Base-by-base conservation (phyloP, 192 early-diverging fungal species). In the Funneliformis mosseae region DNA sequence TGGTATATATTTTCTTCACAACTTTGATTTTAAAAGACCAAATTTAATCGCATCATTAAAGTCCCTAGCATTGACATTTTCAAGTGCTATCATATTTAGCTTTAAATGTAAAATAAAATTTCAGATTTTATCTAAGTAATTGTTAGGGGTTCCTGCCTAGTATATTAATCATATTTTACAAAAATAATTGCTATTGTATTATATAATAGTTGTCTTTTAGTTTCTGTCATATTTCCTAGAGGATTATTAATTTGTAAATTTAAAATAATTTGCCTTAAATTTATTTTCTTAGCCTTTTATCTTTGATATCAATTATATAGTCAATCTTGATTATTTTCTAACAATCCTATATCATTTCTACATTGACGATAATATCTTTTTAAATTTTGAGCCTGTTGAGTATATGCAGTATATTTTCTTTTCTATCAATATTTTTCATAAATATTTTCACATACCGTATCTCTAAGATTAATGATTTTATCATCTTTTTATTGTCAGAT, bases 41-140 rank as follows among this genome's bases (percentile, higher is more conserved):
- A 33, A 74, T 18, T 74, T 74, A 45, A 74, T 41, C 23, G 71
- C 41, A 74, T 74, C 71, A 45, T 74, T 28, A 74, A 74, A 74
- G n/a, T n/a, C n/a, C n/a, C n/a, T n/a, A n/a, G n/a, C n/a, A n/a
- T n/a, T n/a, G n/a, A n/a, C n/a, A n/a, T 74, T 74, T 73, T 73
- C 71, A 73, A 73, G 71, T 41, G 41, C 71, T 33, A 42, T 43
- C 71, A 73, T 73, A 27, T 73, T 14, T 25, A 27, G 68, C 14
- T 39, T 33, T 41, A 16, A 4, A 71, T 9, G 11, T 39, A 33
- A 28, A 10, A 21, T 8, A 28, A 33, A 28, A 8, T 71, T 21
- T 1, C 18, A 18, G 11, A 71, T n/a, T 39, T 28, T 71, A 71
- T 71, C 39, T 8, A 71, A 28, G 14, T 71, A 71, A 27, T 71